phyloP scores from a whole-genome alignment of 352 stramenopile species.

The Phytopythium litorale region DNA sequence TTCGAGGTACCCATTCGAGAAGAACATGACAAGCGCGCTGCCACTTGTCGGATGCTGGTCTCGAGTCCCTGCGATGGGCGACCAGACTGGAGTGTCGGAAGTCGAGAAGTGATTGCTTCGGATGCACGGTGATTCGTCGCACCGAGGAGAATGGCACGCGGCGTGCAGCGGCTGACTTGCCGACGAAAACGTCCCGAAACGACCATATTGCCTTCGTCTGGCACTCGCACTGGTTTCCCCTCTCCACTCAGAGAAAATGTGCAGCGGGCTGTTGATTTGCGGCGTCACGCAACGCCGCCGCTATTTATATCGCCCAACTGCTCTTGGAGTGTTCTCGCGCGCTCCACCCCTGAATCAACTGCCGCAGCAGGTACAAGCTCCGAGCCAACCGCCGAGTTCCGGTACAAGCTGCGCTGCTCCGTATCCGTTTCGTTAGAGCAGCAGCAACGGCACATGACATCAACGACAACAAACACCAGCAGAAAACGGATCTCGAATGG shows the following conservation, averaged over 20 bases:
- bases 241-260: neutral
- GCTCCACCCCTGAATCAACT: neutral
- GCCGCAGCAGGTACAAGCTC: neutral
- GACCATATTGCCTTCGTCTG: neutral
- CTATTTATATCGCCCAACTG: constrained; percentile 8
- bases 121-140: neutral
- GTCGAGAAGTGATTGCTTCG: constrained; percentile 31
- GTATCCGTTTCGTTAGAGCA: neutral
- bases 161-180: constrained; percentile 2
- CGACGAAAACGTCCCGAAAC: constrained; percentile 4
- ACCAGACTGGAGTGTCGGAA: constrained; percentile 12
- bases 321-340: neutral
- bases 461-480: neutral
- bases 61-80: constrained; percentile 1
- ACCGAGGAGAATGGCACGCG: neutral
- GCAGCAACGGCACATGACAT: neutral
- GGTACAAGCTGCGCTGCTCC: neutral
- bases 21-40: constrained; percentile 44
- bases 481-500: neutral
- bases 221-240: neutral
- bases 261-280: constrained; percentile 1
- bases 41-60: neutral
- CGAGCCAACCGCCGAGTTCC: constrained; percentile 4
- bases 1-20: constrained; percentile 65
- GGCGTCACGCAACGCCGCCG: neutral